Evolutionary conservation across 805 yeast genomes (phyloP).

Genomic region (Debaryomyces hansenii): DNA sequence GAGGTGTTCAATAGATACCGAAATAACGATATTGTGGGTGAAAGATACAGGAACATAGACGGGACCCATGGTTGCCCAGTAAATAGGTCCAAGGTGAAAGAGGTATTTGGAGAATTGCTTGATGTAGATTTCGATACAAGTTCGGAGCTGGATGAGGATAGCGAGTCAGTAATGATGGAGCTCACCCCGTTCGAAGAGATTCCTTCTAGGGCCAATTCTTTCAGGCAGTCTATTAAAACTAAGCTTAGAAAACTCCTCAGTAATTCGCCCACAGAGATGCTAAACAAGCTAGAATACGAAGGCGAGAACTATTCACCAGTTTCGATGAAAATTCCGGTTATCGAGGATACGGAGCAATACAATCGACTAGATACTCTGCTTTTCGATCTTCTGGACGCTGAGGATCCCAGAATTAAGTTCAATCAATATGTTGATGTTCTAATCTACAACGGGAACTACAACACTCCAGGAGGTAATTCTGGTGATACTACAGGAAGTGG

Average conservation of each 20-base stretch:
- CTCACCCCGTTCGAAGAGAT: constrained; percentile 1
- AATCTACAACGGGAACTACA: constrained; percentile 8
- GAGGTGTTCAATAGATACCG: constrained; percentile 2
- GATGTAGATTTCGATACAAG: neutral
- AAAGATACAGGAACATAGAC: too few relatives aligned
- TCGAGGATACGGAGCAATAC: constrained; percentile 1
- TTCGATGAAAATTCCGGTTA: constrained; percentile 8
- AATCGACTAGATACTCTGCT: constrained; percentile 4
- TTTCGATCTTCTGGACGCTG: constrained; percentile 1
- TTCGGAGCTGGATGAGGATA: neutral
- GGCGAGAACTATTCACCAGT: constrained; percentile 6
- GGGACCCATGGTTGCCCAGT: too few relatives aligned
- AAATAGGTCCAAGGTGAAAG: too few relatives aligned
- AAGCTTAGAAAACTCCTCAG: neutral
- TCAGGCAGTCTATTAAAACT: neutral
- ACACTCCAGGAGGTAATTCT: neutral
- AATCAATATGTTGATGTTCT: constrained; percentile 14
- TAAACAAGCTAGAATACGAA: neutral
- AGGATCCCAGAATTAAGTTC: constrained; percentile 12
- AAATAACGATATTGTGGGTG: too few relatives aligned
- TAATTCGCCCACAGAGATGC: neutral
- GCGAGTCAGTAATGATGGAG: neutral
- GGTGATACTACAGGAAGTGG: neutral
- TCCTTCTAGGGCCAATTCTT: neutral
- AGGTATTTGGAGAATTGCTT: neutral